Percentiles rank a stretch among this genome's conserved stretches.
Conservation (phyloP, 345 rosid species). For the Kandelia obovata region DNA sequence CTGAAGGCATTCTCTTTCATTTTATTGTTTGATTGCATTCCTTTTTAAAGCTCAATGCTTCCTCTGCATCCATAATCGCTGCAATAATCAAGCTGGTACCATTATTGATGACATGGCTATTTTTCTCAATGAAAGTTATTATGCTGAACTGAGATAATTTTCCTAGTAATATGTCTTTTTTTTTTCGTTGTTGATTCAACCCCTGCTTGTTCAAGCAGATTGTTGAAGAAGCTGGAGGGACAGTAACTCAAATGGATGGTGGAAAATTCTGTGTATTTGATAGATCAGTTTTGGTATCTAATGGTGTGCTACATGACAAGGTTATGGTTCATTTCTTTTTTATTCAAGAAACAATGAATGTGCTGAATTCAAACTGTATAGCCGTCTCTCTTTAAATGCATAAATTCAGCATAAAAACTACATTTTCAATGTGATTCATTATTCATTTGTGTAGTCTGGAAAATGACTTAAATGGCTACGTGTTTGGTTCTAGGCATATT, state of each 20-base stretch:
- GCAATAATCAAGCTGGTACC: too few species aligned
- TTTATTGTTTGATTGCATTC: too few species aligned
- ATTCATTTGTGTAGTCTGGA: background rate
- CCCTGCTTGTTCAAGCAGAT: conserved; percentile 42
- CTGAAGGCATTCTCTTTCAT: too few species aligned
- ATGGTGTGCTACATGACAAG: conserved; percentile 79
- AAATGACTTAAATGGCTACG: background rate
- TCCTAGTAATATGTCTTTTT: conserved; percentile 1
- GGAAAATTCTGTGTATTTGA: conserved; percentile 80
- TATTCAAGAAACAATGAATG: background rate
- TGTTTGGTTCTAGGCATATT: too few species aligned
- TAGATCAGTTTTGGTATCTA: conserved; percentile 89
- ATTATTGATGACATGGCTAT: too few species aligned
- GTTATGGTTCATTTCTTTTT: conserved; percentile 31
- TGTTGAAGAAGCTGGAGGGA: conserved; percentile 96
- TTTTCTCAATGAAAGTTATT: too few species aligned
- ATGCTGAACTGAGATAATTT: background rate
- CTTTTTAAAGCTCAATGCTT: too few species aligned
- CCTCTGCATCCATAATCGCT: too few species aligned
- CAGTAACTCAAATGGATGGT: conserved; percentile 86
- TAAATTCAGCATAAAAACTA: background rate
- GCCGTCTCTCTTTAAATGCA: background rate
- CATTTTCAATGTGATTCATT: background rate
- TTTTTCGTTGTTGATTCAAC: background rate
- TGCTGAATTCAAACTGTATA: background rate